phyloP scores from a whole-genome alignment of 2,329 filamentous ascomycete genomes.

The Colletotrichum sp. region DNA sequence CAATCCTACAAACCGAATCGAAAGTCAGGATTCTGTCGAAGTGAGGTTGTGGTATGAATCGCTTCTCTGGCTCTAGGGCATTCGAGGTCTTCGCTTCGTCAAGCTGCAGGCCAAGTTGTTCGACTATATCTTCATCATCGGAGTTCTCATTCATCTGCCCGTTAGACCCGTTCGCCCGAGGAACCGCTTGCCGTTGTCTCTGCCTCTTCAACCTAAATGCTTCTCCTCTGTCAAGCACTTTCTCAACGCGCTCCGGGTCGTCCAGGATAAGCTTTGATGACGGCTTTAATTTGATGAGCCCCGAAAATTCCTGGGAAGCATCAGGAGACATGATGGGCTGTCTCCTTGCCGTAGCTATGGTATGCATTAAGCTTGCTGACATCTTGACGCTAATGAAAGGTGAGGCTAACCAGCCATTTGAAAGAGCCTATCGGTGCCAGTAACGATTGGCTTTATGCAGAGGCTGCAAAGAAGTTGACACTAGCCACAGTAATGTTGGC shows the following conservation, averaged over 20 bases:
- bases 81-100: background rate
- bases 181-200: background rate
- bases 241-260: background rate
- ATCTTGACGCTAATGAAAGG: background rate
- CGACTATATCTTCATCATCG: background rate
- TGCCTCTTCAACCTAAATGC: background rate
- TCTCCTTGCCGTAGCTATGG: background rate
- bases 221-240: background rate
- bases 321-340: background rate
- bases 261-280: background rate
- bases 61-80: background rate
- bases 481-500: background rate
- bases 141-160: background rate
- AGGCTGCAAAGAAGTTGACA: background rate
- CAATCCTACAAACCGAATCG: background rate
- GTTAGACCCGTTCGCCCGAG: background rate
- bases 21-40: background rate
- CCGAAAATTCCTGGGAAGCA: rapidly evolving
- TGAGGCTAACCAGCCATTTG: background rate
- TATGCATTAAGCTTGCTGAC: background rate
- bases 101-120: background rate
- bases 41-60: background rate
- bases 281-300: background rate
- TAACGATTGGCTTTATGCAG: background rate
- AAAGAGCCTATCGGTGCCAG: no score